Evolutionary conservation across 352 stramenopile genomes (phyloP), one percentile per base, ranked within the genome.

Genomic region (Phytophthora cryptogea): DNA sequence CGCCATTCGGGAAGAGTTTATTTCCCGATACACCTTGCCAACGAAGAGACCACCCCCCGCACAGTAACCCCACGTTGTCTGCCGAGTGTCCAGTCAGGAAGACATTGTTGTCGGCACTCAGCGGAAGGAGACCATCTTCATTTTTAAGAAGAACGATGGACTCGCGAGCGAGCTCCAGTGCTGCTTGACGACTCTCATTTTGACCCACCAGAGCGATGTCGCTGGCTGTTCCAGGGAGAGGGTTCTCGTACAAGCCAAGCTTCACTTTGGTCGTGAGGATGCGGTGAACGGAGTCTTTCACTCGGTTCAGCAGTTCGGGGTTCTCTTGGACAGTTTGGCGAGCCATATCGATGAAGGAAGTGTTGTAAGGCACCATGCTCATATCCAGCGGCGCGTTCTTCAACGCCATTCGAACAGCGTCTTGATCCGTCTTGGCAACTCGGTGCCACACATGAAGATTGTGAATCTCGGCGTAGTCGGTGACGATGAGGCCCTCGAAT

Each of bases 401-500:
- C 20, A 97, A 68, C 4, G 84, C 55, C 64, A 94, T 78, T 32
- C 70, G 67, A 5, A 95, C 72, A 1, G 90, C 88, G 9, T 91
- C 74, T 28, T 78, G 64, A n/a, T 78, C 28, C 2, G 58, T 75
- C 35, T 57, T 64, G 5, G 78, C 83, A 13, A 89, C 55, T 13
- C 83, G 77, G 20, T 92, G 83, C 55, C 66, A 90, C 8, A 68
- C 59, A 31, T 85, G 60, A 5, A 97, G 70, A 54, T 98, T 97
- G 51, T 92, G 79, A 35, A 98, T 98, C 69, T 98, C 92, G 17
- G 72, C 72, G 66, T 94, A 98, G 66, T 98, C 93, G 0, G 93
- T 98, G 14, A 98, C 90, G 32, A 97, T 54, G 36, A 97, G 69
- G 8, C 92, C 90, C 26, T 93, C 58, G 54, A 97, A 98, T 5